A percentile compares a stretch with the other conserved stretches of the same genome.
phyloP scores from a whole-genome alignment of 2,329 filamentous ascomycete species.

The Cladophialophora chaetospira region DNA sequence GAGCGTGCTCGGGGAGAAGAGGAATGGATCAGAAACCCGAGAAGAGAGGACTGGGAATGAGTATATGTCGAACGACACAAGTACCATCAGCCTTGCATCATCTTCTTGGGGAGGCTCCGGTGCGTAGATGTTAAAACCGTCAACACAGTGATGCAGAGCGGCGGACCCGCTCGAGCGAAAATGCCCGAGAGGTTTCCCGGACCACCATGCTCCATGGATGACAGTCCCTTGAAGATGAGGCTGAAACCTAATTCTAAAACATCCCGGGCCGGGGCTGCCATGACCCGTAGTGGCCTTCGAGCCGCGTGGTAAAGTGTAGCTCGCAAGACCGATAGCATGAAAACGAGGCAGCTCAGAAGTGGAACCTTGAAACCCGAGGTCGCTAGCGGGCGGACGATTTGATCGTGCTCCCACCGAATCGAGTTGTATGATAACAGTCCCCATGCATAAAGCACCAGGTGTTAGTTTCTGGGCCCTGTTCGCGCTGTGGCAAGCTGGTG shows the following conservation, averaged over 20 bases:
- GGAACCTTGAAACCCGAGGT: too few relatives aligned
- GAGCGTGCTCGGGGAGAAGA: background rate
- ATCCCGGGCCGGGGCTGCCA: background rate
- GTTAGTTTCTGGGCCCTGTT: too few relatives aligned
- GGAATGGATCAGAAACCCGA: background rate
- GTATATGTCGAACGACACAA: background rate
- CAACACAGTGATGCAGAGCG: too few relatives aligned
- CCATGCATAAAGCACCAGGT: too few relatives aligned
- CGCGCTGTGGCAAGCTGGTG: too few relatives aligned
- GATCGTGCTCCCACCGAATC: too few relatives aligned
- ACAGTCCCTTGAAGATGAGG: background rate
- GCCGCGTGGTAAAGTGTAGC: background rate
- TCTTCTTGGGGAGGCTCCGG: too few relatives aligned
- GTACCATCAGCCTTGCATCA: background rate
- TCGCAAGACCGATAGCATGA: too few relatives aligned
- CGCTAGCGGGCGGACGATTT: too few relatives aligned
- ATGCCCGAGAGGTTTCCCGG: background rate
- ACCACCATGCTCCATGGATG: background rate
- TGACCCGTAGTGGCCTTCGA: background rate
- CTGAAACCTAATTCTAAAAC: slow-evolving; percentile 9
- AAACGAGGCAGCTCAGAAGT: too few relatives aligned
- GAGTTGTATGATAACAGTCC: too few relatives aligned
- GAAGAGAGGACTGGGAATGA: background rate
- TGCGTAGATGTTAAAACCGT: too few relatives aligned
- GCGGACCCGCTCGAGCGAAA: background rate